phyloP scores from a whole-genome alignment of 2,329 filamentous ascomycete genomes.

The Graphilbum sp. region DNA sequence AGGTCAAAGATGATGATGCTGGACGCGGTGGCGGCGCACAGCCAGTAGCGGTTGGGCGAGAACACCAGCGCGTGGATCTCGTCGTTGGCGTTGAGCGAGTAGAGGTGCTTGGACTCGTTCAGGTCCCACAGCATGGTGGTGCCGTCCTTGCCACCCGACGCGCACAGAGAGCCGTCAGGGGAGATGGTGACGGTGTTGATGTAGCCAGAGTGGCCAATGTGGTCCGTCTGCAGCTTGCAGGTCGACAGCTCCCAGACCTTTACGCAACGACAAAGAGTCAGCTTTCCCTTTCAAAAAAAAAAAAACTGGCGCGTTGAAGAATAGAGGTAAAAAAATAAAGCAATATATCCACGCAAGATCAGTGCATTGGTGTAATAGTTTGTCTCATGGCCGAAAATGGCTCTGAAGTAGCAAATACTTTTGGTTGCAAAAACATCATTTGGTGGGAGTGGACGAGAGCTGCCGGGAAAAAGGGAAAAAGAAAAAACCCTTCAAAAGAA shows the following conservation, averaged over 20 bases:
- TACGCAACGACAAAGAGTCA: not conserved
- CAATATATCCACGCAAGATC: too few relatives aligned
- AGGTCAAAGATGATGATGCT: constrained; percentile 99
- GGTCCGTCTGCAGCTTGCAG: constrained; percentile 99
- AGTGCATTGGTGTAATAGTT: constrained; percentile 56
- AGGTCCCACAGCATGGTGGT: constrained; percentile 99
- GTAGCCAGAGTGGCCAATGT: constrained; percentile 99
- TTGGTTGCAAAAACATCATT: constrained; percentile 78
- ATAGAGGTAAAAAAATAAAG: too few relatives aligned
- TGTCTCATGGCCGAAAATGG: constrained; percentile 86
- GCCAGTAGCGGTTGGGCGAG: constrained; percentile 99
- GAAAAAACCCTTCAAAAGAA: constrained; percentile 3
- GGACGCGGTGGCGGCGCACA: constrained; percentile 92
- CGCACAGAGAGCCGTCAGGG: constrained; percentile 96
- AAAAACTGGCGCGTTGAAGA: constrained; percentile 3
- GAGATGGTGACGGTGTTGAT: constrained; percentile 99
- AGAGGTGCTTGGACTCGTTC: constrained; percentile 99
- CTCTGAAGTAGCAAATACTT: constrained; percentile 99
- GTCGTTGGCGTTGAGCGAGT: constrained; percentile 97
- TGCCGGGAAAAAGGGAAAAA: not conserved
- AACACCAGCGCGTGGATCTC: constrained; percentile 99
- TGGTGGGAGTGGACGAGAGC: constrained; percentile 19
- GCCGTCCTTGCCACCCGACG: constrained; percentile 97
- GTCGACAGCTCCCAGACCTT: constrained; percentile 99
- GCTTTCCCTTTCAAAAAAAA: not conserved